These are phyloP conservation scores for Candida fluviatilis DNA, from an alignment of 805 yeast species.

Conservation along the genomic window DNA sequence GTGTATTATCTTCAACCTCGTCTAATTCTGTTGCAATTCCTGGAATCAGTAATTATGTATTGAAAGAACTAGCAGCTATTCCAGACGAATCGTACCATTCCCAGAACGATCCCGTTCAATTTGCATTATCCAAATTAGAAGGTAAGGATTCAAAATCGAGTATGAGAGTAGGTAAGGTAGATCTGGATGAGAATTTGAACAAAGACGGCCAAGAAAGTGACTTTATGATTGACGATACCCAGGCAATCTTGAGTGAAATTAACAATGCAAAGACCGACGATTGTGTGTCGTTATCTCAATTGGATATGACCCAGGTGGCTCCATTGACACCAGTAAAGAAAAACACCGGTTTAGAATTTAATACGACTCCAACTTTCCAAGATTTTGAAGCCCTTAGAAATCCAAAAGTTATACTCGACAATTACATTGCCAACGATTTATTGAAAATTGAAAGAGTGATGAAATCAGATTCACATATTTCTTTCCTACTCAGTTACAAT, in stretches of 20 bases:
- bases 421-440: slow-evolving; percentile 26
- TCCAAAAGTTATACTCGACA: slow-evolving; percentile 33
- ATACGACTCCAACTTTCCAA: slow-evolving; percentile 11
- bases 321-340: slow-evolving; percentile 29
- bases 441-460: slow-evolving; percentile 38
- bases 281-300: slow-evolving; percentile 14
- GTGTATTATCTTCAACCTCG: slow-evolving; percentile 9
- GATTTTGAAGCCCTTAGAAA: slow-evolving; percentile 9
- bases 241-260: slow-evolving; percentile 36
- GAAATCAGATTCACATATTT: slow-evolving; percentile 59
- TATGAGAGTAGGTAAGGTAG: slow-evolving; percentile 9
- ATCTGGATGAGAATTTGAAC: not conserved
- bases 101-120: slow-evolving; percentile 65
- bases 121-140: slow-evolving; percentile 74
- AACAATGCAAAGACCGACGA: slow-evolving; percentile 39
- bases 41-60: slow-evolving; percentile 37
- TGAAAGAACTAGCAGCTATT: slow-evolving; percentile 68
- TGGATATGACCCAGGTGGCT: slow-evolving; percentile 16
- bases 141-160: slow-evolving; percentile 44
- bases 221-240: slow-evolving; percentile 18
- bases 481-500: slow-evolving; percentile 73
- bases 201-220: slow-evolving; percentile 4
- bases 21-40: slow-evolving; percentile 51
- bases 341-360: slow-evolving; percentile 2
- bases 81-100: slow-evolving; percentile 69